phyloP scores from a whole-genome alignment of 2,329 filamentous ascomycete genomes.

The Stenocarpella maydis region DNA sequence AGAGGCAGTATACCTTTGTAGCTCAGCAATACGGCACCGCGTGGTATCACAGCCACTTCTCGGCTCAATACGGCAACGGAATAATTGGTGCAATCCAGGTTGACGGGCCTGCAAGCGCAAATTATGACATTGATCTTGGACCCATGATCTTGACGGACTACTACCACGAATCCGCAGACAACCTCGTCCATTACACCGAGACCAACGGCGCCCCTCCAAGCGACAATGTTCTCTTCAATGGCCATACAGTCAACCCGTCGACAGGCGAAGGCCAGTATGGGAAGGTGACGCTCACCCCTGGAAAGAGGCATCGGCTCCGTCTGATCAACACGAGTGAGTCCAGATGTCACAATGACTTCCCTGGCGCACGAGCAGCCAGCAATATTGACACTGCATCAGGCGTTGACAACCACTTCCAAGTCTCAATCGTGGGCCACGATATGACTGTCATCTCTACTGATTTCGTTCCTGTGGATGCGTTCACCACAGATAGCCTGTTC shows the following conservation, averaged over 20 bases:
- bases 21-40: conserved; percentile 50
- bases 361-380: not conserved
- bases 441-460: conserved; percentile 61
- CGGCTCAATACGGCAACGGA: conserved; percentile 56
- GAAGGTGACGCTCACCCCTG: conserved; percentile 49
- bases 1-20: conserved; percentile 48
- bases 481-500: conserved; percentile 57
- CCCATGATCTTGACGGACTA: conserved; percentile 59
- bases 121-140: conserved; percentile 62
- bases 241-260: conserved; percentile 47
- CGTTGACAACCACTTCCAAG: conserved; percentile 33
- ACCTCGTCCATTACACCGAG: conserved; percentile 39
- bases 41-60: conserved; percentile 58
- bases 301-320: conserved; percentile 58
- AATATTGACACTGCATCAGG: not conserved
- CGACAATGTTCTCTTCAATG: conserved; percentile 56
- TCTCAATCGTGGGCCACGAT: conserved; percentile 58
- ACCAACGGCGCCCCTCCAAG: conserved; percentile 43
- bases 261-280: conserved; percentile 44
- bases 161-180: conserved; percentile 50
- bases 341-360: no score
- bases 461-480: conserved; percentile 59
- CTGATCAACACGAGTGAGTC: conserved; percentile 54
- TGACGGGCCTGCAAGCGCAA: conserved; percentile 54
- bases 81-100: conserved; percentile 57